These are phyloP conservation scores for Actinomortierella wolfii DNA, from an alignment of 371 early-diverging fungal genomes.

Conservation along the genomic window DNA sequence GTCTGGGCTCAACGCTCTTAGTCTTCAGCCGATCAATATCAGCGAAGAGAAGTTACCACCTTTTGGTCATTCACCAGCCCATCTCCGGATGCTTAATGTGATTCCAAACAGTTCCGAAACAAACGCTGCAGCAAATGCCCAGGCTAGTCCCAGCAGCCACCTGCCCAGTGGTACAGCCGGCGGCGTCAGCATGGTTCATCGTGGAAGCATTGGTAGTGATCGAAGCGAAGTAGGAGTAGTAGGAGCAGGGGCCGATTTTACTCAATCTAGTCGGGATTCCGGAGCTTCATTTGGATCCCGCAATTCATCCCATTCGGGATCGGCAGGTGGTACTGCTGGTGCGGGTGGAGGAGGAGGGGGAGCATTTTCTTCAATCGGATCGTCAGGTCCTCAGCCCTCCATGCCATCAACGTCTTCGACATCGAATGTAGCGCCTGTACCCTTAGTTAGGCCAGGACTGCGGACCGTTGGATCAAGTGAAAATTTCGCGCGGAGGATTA, in stretches of 20 bases:
- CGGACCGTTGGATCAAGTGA: conserved; percentile 41
- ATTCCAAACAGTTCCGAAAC: conserved; percentile 10
- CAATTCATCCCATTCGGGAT: conserved; percentile 9
- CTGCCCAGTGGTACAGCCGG: no score
- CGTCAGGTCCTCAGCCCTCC: no score
- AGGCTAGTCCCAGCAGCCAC: not conserved
- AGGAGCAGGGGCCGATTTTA: no score
- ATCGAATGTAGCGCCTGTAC: conserved; percentile 4
- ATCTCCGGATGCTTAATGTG: conserved; percentile 31
- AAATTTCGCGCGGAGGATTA: conserved; percentile 38
- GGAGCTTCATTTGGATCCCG: no score
- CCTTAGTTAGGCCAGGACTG: conserved; percentile 24
- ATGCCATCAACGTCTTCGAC: not conserved
- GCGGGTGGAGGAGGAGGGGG: conserved; percentile 1
- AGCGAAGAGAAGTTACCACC: conserved; percentile 43
- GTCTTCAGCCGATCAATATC: conserved; percentile 41
- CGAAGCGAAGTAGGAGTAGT: no score
- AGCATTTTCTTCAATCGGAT: no score
- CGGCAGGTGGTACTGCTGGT: conserved; percentile 8
- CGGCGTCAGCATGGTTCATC: no score
- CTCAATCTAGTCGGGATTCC: no score
- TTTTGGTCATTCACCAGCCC: conserved; percentile 41
- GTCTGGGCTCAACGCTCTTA: conserved; percentile 17
- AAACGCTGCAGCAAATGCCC: not conserved
- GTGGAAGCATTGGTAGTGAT: no score